A percentile compares a stretch with the other conserved stretches of the same genome.
Conservation (phyloP, 169 alveolate genomes). For the Perkinsus chesapeaki region DNA sequence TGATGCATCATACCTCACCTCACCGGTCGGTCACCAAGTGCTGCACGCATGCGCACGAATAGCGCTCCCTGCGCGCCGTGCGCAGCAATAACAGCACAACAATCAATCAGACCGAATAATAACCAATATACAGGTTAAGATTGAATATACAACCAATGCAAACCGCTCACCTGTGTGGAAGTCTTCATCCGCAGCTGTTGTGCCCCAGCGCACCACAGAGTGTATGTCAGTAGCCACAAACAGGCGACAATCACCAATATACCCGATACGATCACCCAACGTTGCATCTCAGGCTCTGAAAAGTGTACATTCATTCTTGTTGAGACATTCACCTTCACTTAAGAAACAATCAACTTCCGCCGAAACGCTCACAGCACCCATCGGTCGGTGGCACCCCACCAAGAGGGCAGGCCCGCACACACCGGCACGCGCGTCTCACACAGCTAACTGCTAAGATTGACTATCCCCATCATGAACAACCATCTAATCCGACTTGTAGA, state of each 20-base stretch:
- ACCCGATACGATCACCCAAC: not conserved
- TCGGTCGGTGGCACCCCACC: too few species aligned
- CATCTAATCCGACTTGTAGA: too few species aligned
- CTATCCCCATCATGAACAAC: too few species aligned
- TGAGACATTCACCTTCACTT: too few species aligned
- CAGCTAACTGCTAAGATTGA: too few species aligned
- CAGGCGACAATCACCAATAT: not conserved
- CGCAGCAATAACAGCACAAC: not conserved
- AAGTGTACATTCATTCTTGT: too few species aligned
- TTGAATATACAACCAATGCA: not conserved
- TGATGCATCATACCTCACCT: not conserved
- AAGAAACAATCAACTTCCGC: too few species aligned
- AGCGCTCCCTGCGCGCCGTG: not conserved
- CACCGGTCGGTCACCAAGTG: not conserved
- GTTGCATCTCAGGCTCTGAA: not conserved
- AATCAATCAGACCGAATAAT: not conserved
- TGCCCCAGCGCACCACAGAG: not conserved
- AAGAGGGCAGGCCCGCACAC: too few species aligned
- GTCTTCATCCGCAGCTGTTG: not conserved
- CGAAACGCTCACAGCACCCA: too few species aligned
- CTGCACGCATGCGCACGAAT: not conserved
- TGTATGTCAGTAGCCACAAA: not conserved
- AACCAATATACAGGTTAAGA: not conserved
- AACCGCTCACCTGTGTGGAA: not conserved
- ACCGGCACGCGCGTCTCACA: too few species aligned